phyloP scores from a whole-genome alignment of 306 rosid genomes.

The Dicorynia guianensis region DNA sequence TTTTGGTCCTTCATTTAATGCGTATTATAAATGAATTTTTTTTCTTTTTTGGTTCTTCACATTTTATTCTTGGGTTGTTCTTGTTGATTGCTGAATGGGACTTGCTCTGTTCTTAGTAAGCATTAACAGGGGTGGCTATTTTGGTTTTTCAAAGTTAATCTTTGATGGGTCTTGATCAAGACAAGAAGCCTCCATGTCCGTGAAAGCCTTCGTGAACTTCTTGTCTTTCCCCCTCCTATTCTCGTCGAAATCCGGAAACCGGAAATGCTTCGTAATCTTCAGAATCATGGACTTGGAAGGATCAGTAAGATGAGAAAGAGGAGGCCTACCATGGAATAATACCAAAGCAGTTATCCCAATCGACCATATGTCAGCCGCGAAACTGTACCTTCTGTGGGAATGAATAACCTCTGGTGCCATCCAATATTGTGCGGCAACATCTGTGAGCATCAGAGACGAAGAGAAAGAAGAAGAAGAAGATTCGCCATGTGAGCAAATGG shows the following conservation, averaged over 20 bases:
- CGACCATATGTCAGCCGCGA: slow-evolving; percentile 76
- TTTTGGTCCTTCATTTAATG: too few species aligned
- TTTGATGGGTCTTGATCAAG: slow-evolving; percentile 67
- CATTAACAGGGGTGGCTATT: too few species aligned
- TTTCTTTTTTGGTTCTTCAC: too few species aligned
- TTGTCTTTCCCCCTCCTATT: slow-evolving; percentile 34
- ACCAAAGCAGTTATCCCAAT: slow-evolving; percentile 71
- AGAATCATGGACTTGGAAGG: slow-evolving; percentile 64
- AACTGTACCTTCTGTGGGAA: slow-evolving; percentile 61
- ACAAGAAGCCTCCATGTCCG: slow-evolving; percentile 72
- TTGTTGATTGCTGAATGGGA: too few species aligned
- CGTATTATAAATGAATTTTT: too few species aligned
- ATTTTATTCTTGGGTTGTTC: too few species aligned
- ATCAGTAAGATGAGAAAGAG: slow-evolving; percentile 69
- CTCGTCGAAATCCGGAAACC: slow-evolving; percentile 59
- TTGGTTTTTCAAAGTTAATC: too few species aligned
- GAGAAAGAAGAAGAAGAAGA: slow-evolving; percentile 34
- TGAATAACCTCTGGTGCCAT: slow-evolving; percentile 77
- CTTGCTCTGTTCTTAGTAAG: too few species aligned
- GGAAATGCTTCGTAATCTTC: slow-evolving; percentile 59
- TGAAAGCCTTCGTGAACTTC: slow-evolving; percentile 63
- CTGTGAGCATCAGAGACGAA: slow-evolving; percentile 49
- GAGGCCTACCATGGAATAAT: slow-evolving; percentile 75
- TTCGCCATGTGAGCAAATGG: slow-evolving; percentile 13
- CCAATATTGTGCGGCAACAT: slow-evolving; percentile 71